Conservation (phyloP, 306 rosid genomes). For the Vicia faba region DNA sequence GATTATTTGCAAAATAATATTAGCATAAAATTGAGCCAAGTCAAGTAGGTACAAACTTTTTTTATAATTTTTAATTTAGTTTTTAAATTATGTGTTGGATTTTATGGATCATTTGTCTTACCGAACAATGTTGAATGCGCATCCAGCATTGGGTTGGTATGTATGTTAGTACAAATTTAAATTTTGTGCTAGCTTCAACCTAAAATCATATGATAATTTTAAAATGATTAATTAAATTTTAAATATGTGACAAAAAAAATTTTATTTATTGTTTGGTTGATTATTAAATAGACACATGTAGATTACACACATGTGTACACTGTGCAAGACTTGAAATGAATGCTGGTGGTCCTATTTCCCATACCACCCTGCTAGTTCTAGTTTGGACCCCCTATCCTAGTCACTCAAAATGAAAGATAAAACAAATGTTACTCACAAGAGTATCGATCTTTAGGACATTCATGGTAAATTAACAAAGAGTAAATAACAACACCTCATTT, state of each 20-base stretch:
- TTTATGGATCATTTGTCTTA: background rate
- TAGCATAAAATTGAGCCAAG: background rate
- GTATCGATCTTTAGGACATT: background rate
- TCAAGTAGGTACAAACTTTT: background rate
- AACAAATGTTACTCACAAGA: background rate
- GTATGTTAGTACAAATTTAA: too few relatives aligned
- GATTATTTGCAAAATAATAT: background rate
- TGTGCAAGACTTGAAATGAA: constrained; percentile 7
- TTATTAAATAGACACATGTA: background rate
- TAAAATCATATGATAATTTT: background rate
- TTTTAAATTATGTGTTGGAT: background rate
- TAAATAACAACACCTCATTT: background rate
- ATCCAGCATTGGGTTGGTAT: background rate
- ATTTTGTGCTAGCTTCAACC: too few relatives aligned
- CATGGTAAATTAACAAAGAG: too few relatives aligned
- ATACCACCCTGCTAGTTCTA: background rate
- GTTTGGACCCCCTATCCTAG: background rate
- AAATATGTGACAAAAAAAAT: background rate
- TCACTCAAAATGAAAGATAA: background rate
- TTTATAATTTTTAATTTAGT: background rate
- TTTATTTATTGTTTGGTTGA: background rate
- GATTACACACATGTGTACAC: background rate
- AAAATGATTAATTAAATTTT: background rate
- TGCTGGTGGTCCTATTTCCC: background rate
- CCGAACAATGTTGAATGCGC: constrained; percentile 1